Evolutionary conservation across 2,329 filamentous ascomycete genomes (phyloP), one percentile per base, ranked within the genome.

Genomic region (Exserohilum turcica): DNA sequence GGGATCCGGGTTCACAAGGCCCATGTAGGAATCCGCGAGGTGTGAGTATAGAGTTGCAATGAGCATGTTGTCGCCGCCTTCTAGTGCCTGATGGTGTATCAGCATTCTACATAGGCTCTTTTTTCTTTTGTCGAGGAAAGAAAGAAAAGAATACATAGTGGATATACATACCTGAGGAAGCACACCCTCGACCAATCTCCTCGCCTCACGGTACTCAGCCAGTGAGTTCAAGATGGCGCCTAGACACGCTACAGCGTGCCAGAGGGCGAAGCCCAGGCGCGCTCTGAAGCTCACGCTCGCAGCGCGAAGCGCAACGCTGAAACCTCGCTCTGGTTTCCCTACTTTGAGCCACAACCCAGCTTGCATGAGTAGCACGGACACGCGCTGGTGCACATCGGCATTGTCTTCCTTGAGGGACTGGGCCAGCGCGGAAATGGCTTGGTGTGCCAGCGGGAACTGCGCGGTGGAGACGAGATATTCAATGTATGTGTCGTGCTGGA

Each of bases 1-100:
- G 6, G 16, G 7, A 24, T 58, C 54, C 63, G 78, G 67, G 31
- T 90, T 88, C 0, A 90, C 91, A 56, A 90, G 76, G 0, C 92
- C 92, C 79, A 96, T 89, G 63, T 87, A 84, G 0, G 90, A 87
- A 69, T 96, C 91, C 0, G 85, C 89, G 3, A 95, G 81, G 18
- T 85, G 74, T 1, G 84, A 83, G 71, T 92, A 93, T 15, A 91
- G 80, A 18, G 79, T 80, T 0, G 86, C 91, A 0, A 82, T 80
- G 12, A 91, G 78, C 40, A 79, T 79, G 1, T 81, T 78, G 40
- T 88, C 84, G 45, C 86, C 84, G 44, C 84, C 85, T 73, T 95
- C 91, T 1, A 95, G 79, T 5, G 76, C 73, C 73, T 77, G 24
- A 12, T 12, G 9, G 6, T 15, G 7, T 29, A 19, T 52, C 39